A percentile compares a stretch with the other conserved stretches of the same genome.
Evolutionary conservation across 257 asterid genomes (phyloP).

Genomic region (Knoxia roxburghii): DNA sequence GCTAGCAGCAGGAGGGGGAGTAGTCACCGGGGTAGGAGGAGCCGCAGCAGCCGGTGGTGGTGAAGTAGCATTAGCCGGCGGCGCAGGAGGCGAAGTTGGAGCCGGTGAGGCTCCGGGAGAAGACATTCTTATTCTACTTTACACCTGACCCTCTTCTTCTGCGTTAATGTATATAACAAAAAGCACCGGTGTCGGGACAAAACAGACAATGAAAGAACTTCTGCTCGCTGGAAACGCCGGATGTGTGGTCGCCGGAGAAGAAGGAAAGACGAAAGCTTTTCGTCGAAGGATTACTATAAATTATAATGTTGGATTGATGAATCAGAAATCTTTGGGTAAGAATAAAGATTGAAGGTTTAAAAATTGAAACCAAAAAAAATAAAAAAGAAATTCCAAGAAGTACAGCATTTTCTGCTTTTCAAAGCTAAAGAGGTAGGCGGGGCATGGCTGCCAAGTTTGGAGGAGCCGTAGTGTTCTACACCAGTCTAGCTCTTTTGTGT

Average conservation of each 20-base stretch:
- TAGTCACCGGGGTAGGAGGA: slow-evolving; percentile 12
- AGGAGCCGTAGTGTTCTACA: not conserved
- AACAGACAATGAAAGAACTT: too few species aligned
- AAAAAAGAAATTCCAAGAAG: not conserved
- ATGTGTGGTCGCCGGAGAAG: not conserved
- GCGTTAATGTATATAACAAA: too few species aligned
- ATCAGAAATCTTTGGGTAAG: too few species aligned
- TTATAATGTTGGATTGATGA: too few species aligned
- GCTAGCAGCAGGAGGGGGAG: slow-evolving; percentile 42
- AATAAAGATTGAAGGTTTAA: not conserved
- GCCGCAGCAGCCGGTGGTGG: slow-evolving; percentile 35
- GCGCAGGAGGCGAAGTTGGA: slow-evolving; percentile 37
- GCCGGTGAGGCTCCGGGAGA: slow-evolving; percentile 46
- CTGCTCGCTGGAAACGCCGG: too few species aligned
- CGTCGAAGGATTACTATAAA: not conserved
- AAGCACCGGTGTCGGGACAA: too few species aligned
- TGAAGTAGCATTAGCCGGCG: slow-evolving; percentile 26
- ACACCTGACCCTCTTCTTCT: not conserved
- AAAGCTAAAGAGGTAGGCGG: not conserved
- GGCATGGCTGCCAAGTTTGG: not conserved
- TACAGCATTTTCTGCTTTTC: not conserved
- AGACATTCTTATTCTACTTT: slow-evolving; percentile 35
- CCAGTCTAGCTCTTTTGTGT: not conserved
- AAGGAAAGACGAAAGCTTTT: not conserved
- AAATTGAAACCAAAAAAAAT: not conserved